phyloP scores from a whole-genome alignment of 139 green algal species.

The Auxenochlorella pyrenoidosa region DNA sequence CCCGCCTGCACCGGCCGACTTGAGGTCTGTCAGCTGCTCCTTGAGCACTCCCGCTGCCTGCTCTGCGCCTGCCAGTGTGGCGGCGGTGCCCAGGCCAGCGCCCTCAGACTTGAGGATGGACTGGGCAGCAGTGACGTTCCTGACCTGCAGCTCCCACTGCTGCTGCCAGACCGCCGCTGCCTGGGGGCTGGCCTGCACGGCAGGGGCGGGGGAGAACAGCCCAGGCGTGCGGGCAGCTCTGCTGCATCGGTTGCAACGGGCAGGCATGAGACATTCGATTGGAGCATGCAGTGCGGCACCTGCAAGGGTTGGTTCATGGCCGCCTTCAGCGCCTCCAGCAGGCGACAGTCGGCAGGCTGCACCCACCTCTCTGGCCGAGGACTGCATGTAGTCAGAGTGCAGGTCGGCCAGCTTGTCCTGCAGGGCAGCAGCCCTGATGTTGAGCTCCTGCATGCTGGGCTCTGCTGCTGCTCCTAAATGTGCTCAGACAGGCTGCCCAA shows the following conservation, averaged over 20 bases:
- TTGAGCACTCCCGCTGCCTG: background rate
- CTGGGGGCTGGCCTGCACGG: background rate
- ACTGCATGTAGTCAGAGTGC: background rate
- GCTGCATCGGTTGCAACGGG: no score
- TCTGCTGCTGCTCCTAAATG: background rate
- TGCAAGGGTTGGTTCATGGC: no score
- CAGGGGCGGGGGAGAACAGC: no score
- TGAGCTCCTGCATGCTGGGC: background rate
- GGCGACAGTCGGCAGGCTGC: background rate
- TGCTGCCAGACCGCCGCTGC: background rate
- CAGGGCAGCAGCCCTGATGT: background rate
- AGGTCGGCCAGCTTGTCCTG: conserved; percentile 24
- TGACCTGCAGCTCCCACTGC: conserved; percentile 8
- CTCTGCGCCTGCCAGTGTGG: background rate
- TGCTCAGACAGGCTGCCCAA: background rate
- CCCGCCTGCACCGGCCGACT: background rate
- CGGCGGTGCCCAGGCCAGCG: background rate
- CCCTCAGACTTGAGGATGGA: background rate
- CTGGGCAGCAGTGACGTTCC: background rate
- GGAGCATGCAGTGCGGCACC: no score
- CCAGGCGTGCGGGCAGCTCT: no score
- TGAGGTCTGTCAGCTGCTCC: background rate
- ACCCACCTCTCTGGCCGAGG: background rate
- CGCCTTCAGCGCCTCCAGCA: no score
- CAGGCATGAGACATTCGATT: no score